phyloP scores from a whole-genome alignment of 176 grass and related monocot genomes.

The Cenchrus americanus region DNA sequence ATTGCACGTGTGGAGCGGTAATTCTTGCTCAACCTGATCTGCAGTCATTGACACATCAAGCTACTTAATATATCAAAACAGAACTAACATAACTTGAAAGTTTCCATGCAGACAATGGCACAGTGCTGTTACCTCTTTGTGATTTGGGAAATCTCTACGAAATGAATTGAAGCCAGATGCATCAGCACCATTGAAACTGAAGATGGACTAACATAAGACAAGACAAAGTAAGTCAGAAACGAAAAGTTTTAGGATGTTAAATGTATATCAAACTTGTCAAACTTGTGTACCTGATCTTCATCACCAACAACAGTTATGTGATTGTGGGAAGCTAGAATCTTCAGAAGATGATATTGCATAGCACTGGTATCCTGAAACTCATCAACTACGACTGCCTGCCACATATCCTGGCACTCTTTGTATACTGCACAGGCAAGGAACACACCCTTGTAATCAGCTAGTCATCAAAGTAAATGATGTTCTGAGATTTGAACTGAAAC shows the following conservation, averaged over 20 bases:
- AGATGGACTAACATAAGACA: conserved; percentile 82
- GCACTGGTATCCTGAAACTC: conserved; percentile 99
- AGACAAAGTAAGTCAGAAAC: conserved; percentile 32
- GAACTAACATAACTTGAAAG: conserved; percentile 25
- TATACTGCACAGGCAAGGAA: conserved; percentile 62
- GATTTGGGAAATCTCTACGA: conserved; percentile 84
- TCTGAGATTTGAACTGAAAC: conserved; percentile 23
- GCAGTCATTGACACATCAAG: conserved; percentile 37
- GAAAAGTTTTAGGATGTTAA: conserved; percentile 39
- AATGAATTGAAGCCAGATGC: conserved; percentile 95
- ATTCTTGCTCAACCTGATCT: conserved; percentile 94
- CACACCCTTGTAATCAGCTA: conserved; percentile 22
- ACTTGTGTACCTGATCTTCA: conserved; percentile 78
- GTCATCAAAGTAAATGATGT: conserved; percentile 20
- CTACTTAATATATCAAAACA: conserved; percentile 35
- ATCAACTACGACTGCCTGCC: conserved; percentile 88
- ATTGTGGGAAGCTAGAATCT: conserved; percentile 79
- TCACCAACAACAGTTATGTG: conserved; percentile 92
- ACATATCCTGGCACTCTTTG: conserved; percentile 74
- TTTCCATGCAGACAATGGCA: not conserved
- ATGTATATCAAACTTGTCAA: conserved; percentile 26
- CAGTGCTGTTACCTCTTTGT: conserved; percentile 67
- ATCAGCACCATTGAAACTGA: conserved; percentile 98
- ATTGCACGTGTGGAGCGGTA: conserved; percentile 86
- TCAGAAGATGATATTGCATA: conserved; percentile 91